phyloP scores from a whole-genome alignment of 2,329 filamentous ascomycete genomes.

The Trichoderma gracile region DNA sequence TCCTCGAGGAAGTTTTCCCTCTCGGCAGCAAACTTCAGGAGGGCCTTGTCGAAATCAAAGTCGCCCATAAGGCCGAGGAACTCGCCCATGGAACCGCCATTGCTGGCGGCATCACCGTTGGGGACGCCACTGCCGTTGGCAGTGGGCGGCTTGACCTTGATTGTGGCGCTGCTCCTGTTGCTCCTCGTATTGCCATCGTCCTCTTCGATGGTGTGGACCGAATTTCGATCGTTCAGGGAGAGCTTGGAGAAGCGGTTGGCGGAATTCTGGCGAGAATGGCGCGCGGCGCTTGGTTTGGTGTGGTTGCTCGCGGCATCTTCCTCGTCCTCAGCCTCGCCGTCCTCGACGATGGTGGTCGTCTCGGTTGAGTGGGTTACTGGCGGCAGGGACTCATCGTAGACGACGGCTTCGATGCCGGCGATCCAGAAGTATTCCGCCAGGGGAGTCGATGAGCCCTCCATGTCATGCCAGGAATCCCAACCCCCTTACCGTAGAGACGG shows the following conservation, averaged over 20 bases:
- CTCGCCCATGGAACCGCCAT: conserved; percentile 33
- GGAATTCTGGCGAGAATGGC: conserved; percentile 64
- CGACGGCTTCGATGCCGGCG: conserved; percentile 67
- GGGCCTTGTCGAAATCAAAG: conserved; percentile 89
- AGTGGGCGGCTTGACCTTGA: conserved; percentile 47
- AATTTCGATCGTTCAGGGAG: conserved; percentile 52
- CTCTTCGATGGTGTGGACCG: conserved; percentile 60
- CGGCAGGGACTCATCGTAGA: conserved; percentile 58
- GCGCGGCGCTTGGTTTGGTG: conserved; percentile 41
- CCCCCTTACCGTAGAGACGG: conserved; percentile 30
- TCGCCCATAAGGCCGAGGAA: conserved; percentile 52
- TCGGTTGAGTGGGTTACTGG: conserved; percentile 45
- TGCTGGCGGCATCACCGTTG: conserved; percentile 30
- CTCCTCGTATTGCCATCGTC: conserved; percentile 59
- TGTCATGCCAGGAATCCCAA: conserved; percentile 47
- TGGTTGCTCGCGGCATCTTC: conserved; percentile 44
- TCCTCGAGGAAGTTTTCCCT: conserved; percentile 92
- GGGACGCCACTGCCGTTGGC: conserved; percentile 31
- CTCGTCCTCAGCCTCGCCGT: conserved; percentile 63
- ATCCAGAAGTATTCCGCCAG: conserved; percentile 78
- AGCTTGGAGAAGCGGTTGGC: conserved; percentile 59
- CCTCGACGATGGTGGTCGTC: conserved; percentile 62
- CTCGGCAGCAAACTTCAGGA: conserved; percentile 94
- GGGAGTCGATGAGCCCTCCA: conserved; percentile 63
- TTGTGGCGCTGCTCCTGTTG: conserved; percentile 67